A percentile compares a stretch with the other conserved stretches of the same genome.
These are phyloP conservation scores for Arachnomyces sp. DNA, from an alignment of 2,329 filamentous ascomycete species.

Conservation along the genomic window DNA sequence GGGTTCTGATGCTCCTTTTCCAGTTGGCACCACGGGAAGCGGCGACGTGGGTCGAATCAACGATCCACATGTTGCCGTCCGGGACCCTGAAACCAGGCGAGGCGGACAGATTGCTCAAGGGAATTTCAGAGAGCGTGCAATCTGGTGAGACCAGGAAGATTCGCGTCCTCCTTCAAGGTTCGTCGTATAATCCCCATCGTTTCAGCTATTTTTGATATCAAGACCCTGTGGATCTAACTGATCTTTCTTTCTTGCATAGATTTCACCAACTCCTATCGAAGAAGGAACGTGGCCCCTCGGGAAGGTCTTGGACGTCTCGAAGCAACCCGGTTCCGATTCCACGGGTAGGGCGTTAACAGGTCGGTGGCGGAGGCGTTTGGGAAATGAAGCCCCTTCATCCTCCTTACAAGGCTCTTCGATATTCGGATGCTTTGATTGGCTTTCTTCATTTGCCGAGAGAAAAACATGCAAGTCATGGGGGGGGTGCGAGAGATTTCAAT, in stretches of 20 bases:
- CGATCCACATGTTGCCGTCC: conserved; percentile 72
- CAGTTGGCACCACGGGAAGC: conserved; percentile 76
- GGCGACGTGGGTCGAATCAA: conserved; percentile 72
- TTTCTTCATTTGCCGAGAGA: too few relatives aligned
- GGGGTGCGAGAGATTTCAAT: too few relatives aligned
- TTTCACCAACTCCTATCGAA: conserved; percentile 89
- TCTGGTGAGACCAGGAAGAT: conserved; percentile 69
- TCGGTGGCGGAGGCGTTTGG: too few relatives aligned
- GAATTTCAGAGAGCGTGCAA: conserved; percentile 70
- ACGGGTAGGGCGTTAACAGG: conserved; percentile 34
- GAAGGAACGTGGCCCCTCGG: conserved; percentile 88
- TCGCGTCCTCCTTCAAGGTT: conserved; percentile 66
- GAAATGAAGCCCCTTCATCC: too few relatives aligned
- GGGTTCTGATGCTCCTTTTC: conserved; percentile 83
- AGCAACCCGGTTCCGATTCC: conserved; percentile 78
- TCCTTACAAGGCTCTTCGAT: too few relatives aligned
- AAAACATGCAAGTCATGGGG: too few relatives aligned
- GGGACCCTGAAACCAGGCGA: conserved; percentile 76
- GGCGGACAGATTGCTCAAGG: conserved; percentile 69
- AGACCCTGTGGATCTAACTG: not conserved
- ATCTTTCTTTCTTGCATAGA: conserved; percentile 42
- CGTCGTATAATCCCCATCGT: conserved; percentile 4
- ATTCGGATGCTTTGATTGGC: too few relatives aligned
- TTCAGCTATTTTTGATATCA: not conserved
- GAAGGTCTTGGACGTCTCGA: conserved; percentile 85